Evolutionary conservation across 2,329 filamentous ascomycete species (phyloP).

Genomic region (Scortechinia acanthostroma): DNA sequence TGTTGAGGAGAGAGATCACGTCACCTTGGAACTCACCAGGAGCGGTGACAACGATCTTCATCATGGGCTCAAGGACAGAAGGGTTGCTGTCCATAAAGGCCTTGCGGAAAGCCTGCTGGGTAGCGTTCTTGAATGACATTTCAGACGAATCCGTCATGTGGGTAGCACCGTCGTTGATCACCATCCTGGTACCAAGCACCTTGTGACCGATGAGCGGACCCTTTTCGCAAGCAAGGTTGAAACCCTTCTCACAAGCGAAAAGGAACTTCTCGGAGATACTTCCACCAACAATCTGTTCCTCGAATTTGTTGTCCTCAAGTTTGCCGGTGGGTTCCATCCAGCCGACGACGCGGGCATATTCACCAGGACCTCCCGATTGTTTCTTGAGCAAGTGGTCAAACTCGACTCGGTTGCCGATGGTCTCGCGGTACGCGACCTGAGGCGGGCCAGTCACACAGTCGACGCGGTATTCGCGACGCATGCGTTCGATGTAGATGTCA

Average conservation of each 20-base stretch:
- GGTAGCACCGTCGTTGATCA: conserved; percentile 90
- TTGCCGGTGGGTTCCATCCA: conserved; percentile 79
- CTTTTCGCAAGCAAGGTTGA: conserved; percentile 73
- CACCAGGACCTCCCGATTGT: conserved; percentile 89
- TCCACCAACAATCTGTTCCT: conserved; percentile 80
- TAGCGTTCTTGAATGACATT: conserved; percentile 89
- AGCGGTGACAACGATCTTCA: conserved; percentile 96
- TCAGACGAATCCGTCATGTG: conserved; percentile 98
- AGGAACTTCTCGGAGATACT: conserved; percentile 93
- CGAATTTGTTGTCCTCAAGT: conserved; percentile 72
- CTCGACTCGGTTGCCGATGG: conserved; percentile 69
- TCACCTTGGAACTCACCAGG: conserved; percentile 97
- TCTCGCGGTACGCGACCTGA: conserved; percentile 94
- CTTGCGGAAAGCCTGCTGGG: conserved; percentile 93
- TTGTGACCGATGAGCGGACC: conserved; percentile 88
- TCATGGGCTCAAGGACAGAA: conserved; percentile 84
- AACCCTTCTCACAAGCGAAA: conserved; percentile 90
- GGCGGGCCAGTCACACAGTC: conserved; percentile 94
- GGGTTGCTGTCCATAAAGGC: conserved; percentile 77
- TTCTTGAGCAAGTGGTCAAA: conserved; percentile 95
- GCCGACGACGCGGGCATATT: conserved; percentile 86
- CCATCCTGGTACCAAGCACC: conserved; percentile 83
- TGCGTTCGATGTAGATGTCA: conserved; percentile 94
- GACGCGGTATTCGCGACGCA: conserved; percentile 92
- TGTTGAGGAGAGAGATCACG: conserved; percentile 90